Conservation (phyloP, 495 filamentous ascomycete species). For the Amphirosellinia nigrospora region DNA sequence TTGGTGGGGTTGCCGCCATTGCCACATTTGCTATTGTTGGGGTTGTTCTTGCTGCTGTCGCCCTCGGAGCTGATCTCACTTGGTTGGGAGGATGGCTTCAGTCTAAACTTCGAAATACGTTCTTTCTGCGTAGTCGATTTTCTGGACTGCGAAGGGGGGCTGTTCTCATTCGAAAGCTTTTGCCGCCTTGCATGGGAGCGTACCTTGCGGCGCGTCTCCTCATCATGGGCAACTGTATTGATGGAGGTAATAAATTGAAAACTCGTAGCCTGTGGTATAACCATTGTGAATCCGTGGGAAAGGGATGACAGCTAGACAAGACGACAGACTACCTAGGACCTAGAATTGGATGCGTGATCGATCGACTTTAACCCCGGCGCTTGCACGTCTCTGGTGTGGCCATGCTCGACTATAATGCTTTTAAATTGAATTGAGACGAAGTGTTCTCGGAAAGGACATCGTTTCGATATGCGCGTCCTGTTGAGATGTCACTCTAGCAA, state of each 20-base stretch:
- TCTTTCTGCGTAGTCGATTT: slow-evolving; percentile 38
- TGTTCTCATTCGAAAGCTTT: slow-evolving; percentile 35
- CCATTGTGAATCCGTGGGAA: slow-evolving; percentile 18
- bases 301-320: not conserved
- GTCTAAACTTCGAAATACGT: slow-evolving; percentile 39
- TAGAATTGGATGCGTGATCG: not conserved
- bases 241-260: slow-evolving; percentile 45
- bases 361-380: not conserved
- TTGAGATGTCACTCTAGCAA: not conserved
- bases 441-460: not conserved
- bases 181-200: slow-evolving; percentile 40
- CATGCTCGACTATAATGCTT: slow-evolving; percentile 8
- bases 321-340: too few species aligned
- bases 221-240: slow-evolving; percentile 41
- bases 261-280: slow-evolving; percentile 26
- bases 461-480: slow-evolving; percentile 12
- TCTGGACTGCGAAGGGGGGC: slow-evolving; percentile 31
- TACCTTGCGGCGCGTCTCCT: slow-evolving; percentile 41
- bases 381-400: not conserved
- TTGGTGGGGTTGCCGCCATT: slow-evolving; percentile 1
- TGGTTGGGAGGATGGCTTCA: slow-evolving; percentile 30
- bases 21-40: too few species aligned
- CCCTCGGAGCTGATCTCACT: not conserved
- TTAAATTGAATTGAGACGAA: slow-evolving; percentile 7
- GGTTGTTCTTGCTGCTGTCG: not conserved